A percentile compares a stretch with the other conserved stretches of the same genome.
phyloP scores from a whole-genome alignment of 2,329 filamentous ascomycete species.

The Colletotrichum spaethianum region DNA sequence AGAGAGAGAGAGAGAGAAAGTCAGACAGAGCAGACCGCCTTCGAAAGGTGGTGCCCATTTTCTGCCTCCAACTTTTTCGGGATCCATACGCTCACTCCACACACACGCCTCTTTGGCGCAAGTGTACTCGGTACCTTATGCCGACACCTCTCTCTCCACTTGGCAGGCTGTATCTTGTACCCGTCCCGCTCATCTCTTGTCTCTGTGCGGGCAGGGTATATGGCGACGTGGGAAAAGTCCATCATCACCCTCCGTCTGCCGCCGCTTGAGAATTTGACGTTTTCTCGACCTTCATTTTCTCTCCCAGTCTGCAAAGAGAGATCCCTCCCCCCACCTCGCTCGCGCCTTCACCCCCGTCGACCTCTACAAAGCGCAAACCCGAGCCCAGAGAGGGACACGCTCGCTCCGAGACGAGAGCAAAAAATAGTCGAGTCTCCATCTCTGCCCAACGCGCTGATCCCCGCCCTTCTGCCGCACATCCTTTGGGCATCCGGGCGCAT shows the following conservation, averaged over 20 bases:
- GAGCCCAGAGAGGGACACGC: background rate
- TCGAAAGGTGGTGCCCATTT: conserved; percentile 24
- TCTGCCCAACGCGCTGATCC: conserved; percentile 57
- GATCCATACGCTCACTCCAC: conserved; percentile 6
- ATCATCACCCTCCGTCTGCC: conserved; percentile 28
- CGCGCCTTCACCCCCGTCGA: conserved; percentile 44
- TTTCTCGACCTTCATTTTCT: conserved; percentile 26
- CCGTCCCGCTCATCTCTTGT: conserved; percentile 17
- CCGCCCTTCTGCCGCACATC: conserved; percentile 41
- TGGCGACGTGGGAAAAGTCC: conserved; percentile 22
- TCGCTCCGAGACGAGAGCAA: background rate
- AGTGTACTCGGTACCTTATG: conserved; percentile 21
- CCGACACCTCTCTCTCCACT: conserved; percentile 3
- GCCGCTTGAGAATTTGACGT: conserved; percentile 32
- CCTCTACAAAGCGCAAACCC: conserved; percentile 23
- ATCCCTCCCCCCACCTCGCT: conserved; percentile 45
- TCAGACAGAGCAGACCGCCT: conserved; percentile 36
- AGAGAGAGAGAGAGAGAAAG: conserved; percentile 5
- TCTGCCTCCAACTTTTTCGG: conserved; percentile 31
- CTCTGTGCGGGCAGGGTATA: conserved; percentile 20
- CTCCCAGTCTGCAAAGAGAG: conserved; percentile 42
- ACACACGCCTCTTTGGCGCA: background rate
- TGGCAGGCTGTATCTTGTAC: conserved; percentile 2
- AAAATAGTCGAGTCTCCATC: conserved; percentile 42
- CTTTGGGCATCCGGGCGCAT: conserved; percentile 40